Evolutionary conservation across 352 stramenopile species (phyloP), one percentile per base, ranked within the genome.

Genomic region (Aphanomyces astaci): DNA sequence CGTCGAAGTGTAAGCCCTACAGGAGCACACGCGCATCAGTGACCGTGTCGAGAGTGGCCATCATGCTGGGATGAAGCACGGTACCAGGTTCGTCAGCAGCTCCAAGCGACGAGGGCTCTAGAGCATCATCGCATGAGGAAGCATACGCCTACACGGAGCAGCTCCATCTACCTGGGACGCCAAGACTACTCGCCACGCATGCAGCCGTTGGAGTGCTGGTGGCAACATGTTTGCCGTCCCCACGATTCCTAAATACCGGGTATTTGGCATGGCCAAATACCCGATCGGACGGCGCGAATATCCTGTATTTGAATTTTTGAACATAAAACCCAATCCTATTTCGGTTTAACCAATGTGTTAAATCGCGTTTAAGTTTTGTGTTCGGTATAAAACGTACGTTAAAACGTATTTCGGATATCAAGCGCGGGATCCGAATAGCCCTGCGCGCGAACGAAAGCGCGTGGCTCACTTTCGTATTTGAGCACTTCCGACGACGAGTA

Each of bases 41-140:
- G n/a, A n/a, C n/a, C n/a, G n/a, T n/a, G n/a, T n/a, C n/a, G n/a
- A n/a, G 7, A 43, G 7, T 15, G 32, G 0, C 32, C 46, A 30
- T 28, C 10, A 49, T 24, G 27, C 19, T 11, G 7, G 0, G 46
- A 13, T 2, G 48, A 31, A 48, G 10, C 25, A 13, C 79, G 80
- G 56, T 76, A 93, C 85, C 51, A 79, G 87, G 57, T 90, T 81
- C 13, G 73, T 78, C 19, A 93, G 74, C 64, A 93, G 76, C 67
- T 93, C 81, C 40, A 87, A 54, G 1, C 85, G 83, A 28, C 85
- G 85, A 24, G 85, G 85, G 51, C 85, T 93, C 81, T 93, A 63
- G 15, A 46, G 1, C 32, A 30, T 32, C 25, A 69, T n/a, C 31
- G 31, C 31, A 71, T 51, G 4, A 59, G 40, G 7, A 63, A 2